A percentile compares a stretch with the other conserved stretches of the same genome.
Evolutionary conservation across 495 filamentous ascomycete species (phyloP).

Genomic region (Cudoniella acicularis): DNA sequence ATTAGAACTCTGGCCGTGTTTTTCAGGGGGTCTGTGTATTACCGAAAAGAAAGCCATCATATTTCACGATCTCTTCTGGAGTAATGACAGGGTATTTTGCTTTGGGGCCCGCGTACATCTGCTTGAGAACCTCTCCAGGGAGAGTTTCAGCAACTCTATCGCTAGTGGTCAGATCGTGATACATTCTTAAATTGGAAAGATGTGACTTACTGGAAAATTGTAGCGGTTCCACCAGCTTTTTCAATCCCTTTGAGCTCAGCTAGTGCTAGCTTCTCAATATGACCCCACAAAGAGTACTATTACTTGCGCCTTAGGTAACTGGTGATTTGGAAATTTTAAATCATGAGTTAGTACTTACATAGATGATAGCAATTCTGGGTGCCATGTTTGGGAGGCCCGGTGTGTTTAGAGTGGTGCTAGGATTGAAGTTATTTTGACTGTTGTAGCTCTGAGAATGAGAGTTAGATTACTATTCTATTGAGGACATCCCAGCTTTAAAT

Average conservation of each 20-base stretch:
- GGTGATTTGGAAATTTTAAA: not conserved
- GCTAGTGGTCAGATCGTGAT: not conserved
- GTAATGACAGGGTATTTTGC: slow-evolving; percentile 61
- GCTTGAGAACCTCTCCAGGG: slow-evolving; percentile 63
- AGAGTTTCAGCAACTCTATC: slow-evolving; percentile 83
- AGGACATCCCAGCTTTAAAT: not conserved
- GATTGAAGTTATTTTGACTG: not conserved
- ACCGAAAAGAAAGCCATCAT: slow-evolving; percentile 87
- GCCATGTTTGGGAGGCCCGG: not conserved
- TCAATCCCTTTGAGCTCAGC: slow-evolving; percentile 87
- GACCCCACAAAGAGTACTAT: slow-evolving; percentile 94
- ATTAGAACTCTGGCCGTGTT: not conserved
- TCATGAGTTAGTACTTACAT: slow-evolving; percentile 1
- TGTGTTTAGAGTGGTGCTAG: not conserved
- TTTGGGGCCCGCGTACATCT: slow-evolving; percentile 83
- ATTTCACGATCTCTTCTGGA: slow-evolving; percentile 60
- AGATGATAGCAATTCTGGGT: slow-evolving; percentile 14
- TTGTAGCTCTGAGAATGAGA: not conserved
- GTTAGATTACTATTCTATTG: not conserved
- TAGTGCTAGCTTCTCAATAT: slow-evolving; percentile 76
- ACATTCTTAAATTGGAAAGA: slow-evolving; percentile 25
- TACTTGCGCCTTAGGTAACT: slow-evolving; percentile 1
- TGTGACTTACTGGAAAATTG: slow-evolving; percentile 36
- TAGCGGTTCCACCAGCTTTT: slow-evolving; percentile 49
- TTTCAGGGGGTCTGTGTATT: not conserved